phyloP scores from a whole-genome alignment of 1,284 basidiomycete genomes.

The Cyathus olla region DNA sequence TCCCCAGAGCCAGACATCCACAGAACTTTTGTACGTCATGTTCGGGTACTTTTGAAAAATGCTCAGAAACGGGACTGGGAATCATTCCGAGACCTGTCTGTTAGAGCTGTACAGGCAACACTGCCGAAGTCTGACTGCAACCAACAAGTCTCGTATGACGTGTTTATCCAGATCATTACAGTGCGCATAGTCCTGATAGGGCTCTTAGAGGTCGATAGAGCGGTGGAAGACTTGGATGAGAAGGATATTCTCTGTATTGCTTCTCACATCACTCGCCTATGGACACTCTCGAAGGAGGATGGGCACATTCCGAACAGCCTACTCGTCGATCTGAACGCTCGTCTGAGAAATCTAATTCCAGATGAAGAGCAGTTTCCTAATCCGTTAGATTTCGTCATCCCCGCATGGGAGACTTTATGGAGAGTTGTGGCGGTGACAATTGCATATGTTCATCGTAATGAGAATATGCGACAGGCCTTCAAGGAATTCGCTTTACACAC shows the following conservation, averaged over 20 bases:
- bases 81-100: slow-evolving; percentile 37
- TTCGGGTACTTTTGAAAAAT: slow-evolving; percentile 35
- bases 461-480: slow-evolving; percentile 39
- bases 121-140: slow-evolving; percentile 4
- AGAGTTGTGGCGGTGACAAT: slow-evolving; percentile 62
- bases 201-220: slow-evolving; percentile 47
- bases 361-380: slow-evolving; percentile 39
- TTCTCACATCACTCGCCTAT: slow-evolving; percentile 50
- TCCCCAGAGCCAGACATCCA: slow-evolving; percentile 39
- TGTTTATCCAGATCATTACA: slow-evolving; percentile 54
- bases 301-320: slow-evolving; percentile 26
- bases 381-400: slow-evolving; percentile 64
- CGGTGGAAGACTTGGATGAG: slow-evolving; percentile 31
- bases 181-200: slow-evolving; percentile 53
- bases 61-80: slow-evolving; percentile 36
- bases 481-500: slow-evolving; percentile 51
- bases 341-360: slow-evolving; percentile 51
- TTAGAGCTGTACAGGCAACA: slow-evolving; percentile 41
- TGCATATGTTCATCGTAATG: slow-evolving; percentile 46
- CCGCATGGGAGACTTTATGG: slow-evolving; percentile 72
- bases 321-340: slow-evolving; percentile 24
- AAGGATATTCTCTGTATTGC: slow-evolving; percentile 48
- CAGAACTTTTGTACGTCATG: slow-evolving; percentile 38
- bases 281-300: slow-evolving; percentile 50
- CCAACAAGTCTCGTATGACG: slow-evolving; percentile 39